phyloP scores from a whole-genome alignment of 208 protist genomes.

The Acanthamoeba lenticulata region DNA sequence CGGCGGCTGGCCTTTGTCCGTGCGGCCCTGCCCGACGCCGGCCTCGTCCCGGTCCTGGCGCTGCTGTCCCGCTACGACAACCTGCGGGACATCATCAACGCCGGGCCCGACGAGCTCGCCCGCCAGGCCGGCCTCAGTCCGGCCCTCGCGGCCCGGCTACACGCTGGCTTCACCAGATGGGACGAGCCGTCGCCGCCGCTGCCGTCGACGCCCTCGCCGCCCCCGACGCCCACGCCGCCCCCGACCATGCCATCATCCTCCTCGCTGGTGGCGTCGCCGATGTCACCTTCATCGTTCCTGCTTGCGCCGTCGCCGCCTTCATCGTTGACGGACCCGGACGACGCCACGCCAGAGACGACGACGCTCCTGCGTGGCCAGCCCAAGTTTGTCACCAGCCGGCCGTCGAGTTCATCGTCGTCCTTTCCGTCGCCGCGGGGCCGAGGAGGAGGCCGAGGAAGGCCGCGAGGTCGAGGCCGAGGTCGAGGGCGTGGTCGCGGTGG shows the following conservation, averaged over 20 bases:
- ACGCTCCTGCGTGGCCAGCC: no score
- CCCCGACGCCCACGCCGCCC: neutral
- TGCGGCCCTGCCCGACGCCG: neutral
- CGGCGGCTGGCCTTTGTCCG: neutral
- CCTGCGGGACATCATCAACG: slow-evolving; percentile 57
- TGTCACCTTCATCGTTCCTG: neutral
- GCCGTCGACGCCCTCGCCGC: neutral
- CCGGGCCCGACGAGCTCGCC: neutral
- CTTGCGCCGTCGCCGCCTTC: neutral
- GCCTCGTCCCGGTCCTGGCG: neutral
- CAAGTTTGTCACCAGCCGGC: no score
- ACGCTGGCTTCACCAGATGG: neutral
- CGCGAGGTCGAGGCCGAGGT: no score
- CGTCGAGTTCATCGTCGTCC: no score
- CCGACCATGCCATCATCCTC: neutral
- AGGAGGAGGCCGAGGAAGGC: no score
- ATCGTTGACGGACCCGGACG: neutral
- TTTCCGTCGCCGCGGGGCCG: no score
- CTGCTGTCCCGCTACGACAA: slow-evolving; percentile 41
- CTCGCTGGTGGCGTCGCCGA: neutral
- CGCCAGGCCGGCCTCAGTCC: neutral
- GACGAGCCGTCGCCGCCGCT: neutral
- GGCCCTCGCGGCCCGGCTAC: neutral
- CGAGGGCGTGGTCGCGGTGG: no score
- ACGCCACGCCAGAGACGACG: neutral